Evolutionary conservation across 1,139 yeast genomes (phyloP).

Genomic region (Taphrina flavorubra): DNA sequence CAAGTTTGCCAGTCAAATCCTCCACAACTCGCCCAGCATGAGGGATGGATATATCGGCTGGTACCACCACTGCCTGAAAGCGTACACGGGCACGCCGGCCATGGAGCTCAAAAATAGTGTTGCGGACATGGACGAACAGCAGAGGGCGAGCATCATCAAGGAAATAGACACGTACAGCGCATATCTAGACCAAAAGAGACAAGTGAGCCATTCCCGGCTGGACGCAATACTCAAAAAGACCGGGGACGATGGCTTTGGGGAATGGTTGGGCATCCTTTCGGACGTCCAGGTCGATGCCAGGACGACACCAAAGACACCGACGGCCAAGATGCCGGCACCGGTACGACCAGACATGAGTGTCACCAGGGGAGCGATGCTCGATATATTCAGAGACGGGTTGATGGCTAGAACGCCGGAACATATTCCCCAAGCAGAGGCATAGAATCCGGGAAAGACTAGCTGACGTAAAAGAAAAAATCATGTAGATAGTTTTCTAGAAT

Average conservation of each 20-base stretch:
- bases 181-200: conserved; percentile 17
- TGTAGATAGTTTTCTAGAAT: background rate
- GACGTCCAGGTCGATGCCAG: conserved; percentile 37
- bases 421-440: conserved; percentile 16
- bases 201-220: conserved; percentile 7
- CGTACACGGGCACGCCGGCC: conserved; percentile 33
- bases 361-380: conserved; percentile 19
- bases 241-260: conserved; percentile 34
- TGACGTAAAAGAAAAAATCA: background rate
- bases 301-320: conserved; percentile 34
- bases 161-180: conserved; percentile 17
- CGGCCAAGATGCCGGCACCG: conserved; percentile 17
- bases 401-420: conserved; percentile 29
- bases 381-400: conserved; percentile 21
- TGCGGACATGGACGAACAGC: conserved; percentile 16
- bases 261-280: conserved; percentile 30
- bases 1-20: conserved; percentile 35
- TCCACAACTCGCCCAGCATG: conserved; percentile 34
- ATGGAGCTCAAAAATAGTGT: conserved; percentile 15
- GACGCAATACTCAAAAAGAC: conserved; percentile 4
- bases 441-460: background rate
- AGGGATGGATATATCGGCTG: conserved; percentile 36
- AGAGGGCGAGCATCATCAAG: conserved; percentile 8
- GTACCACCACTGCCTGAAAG: conserved; percentile 42
- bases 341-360: conserved; percentile 33